A percentile compares a stretch with the other conserved stretches of the same genome.
Evolutionary conservation across 768 basidiomycete genomes (phyloP).

Genomic region (Aureoboletus auriporus): DNA sequence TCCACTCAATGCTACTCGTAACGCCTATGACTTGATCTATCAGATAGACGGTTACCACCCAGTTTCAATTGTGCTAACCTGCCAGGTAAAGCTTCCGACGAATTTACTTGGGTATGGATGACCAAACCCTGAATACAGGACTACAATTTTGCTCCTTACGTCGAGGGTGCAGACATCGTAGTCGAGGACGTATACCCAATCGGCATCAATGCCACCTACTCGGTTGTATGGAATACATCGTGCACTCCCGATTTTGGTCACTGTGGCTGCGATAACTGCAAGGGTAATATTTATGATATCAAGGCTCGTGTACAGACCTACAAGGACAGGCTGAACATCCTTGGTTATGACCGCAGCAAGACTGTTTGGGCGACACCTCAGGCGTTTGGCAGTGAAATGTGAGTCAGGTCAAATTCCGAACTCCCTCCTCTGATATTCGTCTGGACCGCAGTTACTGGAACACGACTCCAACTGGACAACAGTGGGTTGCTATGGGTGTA

Average conservation of each 20-base stretch:
- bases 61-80: constrained; percentile 51
- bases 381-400: constrained; percentile 55
- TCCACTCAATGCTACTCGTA: constrained; percentile 47
- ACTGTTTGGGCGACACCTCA: constrained; percentile 78
- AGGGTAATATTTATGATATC: constrained; percentile 62
- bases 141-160: constrained; percentile 58
- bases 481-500: constrained; percentile 24
- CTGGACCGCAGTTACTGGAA: constrained; percentile 30
- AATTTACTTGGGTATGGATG: too few relatives aligned
- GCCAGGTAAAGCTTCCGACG: constrained; percentile 22
- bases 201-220: constrained; percentile 60
- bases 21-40: constrained; percentile 44
- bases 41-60: constrained; percentile 56
- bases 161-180: constrained; percentile 63
- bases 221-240: constrained; percentile 52
- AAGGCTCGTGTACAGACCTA: constrained; percentile 63
- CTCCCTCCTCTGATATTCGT: neutral
- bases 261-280: constrained; percentile 71
- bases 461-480: constrained; percentile 24
- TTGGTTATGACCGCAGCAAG: constrained; percentile 64
- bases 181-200: constrained; percentile 43
- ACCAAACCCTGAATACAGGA: constrained; percentile 34
- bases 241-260: constrained; percentile 66
- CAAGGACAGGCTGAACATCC: constrained; percentile 49
- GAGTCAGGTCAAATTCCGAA: neutral